Evolutionary conservation across 371 early-diverging fungal genomes (phyloP), one percentile per base, ranked within the genome.

Genomic region (Rhizopus stolonifer): DNA sequence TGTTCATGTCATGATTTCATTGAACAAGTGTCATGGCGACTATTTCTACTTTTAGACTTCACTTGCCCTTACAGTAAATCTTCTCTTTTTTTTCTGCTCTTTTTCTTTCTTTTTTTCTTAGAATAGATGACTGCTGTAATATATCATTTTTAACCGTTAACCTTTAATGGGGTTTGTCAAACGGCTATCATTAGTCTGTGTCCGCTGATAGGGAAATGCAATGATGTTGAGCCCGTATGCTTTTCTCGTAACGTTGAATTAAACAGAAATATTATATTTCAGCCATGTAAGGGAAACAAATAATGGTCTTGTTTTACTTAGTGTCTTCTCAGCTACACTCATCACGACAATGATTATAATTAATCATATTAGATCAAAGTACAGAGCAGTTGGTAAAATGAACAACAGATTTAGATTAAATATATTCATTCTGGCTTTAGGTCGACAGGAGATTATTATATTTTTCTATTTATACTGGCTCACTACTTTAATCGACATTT

Each of bases 261-360:
- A 21, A 80, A 74, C 54, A 82, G 82, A 60, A 78, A 82, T 33
- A 79, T 95, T 26, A 81, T 96, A 44, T 96, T 96, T 70, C 93
- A 97, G 70, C 92, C 92, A 38, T 89, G 91, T 93, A 80, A 67
- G 17, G 25, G 49, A 14, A 9, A 46, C 8, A 36, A 1, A 36
- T 14, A 36, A 92, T 65, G 64, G 93, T 23, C 78, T 91, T 32
- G 90, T 93, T 38, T 77, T 94, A 49, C 65, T 93, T 34, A 86
- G 91, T 49, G 86, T 94, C 46, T 83, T 91, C 64, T 64, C 92
- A 18, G 79, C 91, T 33, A 90, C 93, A 34, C 76, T 95, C 50
- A 69, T 91, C 40, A 95, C 94, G 94, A 89, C 92, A 18, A 72
- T 80, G 34, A 91, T 92, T 58, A 95, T 95, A 94, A 92, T 94